Conservation (phyloP, 108 stramenopile genomes). For the Fistulifera pelliculosa region DNA sequence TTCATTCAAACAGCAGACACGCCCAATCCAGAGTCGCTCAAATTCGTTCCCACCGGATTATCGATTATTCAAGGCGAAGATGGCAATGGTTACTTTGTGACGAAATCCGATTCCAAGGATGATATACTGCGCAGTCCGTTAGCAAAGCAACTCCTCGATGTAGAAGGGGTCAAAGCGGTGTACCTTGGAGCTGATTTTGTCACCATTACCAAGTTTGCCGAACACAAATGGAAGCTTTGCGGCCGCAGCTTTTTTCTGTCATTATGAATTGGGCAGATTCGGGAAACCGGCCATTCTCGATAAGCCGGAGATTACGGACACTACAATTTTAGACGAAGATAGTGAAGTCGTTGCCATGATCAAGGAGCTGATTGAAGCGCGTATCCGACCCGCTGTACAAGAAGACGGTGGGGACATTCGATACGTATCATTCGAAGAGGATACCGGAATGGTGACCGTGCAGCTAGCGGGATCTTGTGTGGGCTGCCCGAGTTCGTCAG, state of each 20-base stretch:
- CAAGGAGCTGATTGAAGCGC: constrained; percentile 94
- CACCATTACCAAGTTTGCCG: constrained; percentile 87
- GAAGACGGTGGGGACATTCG: constrained; percentile 99
- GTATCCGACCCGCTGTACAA: constrained; percentile 97
- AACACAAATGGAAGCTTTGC: constrained; percentile 77
- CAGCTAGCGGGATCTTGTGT: constrained; percentile 87
- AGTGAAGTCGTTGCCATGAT: constrained; percentile 97
- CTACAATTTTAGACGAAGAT: constrained; percentile 92
- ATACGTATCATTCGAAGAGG: constrained; percentile 81
- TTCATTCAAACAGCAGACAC: constrained; percentile 96
- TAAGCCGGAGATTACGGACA: constrained; percentile 78
- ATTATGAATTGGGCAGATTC: constrained; percentile 93
- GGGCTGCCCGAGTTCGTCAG: constrained; percentile 90
- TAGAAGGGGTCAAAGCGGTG: constrained; percentile 89
- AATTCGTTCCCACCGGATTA: constrained; percentile 84
- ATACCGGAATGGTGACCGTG: constrained; percentile 76
- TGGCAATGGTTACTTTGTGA: constrained; percentile 38
- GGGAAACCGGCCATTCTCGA: constrained; percentile 52
- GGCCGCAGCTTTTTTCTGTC: constrained; percentile 76
- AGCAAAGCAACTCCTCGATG: constrained; percentile 66
- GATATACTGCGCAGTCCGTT: constrained; percentile 81
- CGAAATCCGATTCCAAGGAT: constrained; percentile 45
- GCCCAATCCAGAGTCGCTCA: constrained; percentile 95
- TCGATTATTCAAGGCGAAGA: constrained; percentile 16
- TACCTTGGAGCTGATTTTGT: constrained; percentile 92